Evolutionary conservation across 208 protist species (phyloP), one percentile per base, ranked within the genome.

Genomic region (Kentomonas sorsogonicus): DNA sequence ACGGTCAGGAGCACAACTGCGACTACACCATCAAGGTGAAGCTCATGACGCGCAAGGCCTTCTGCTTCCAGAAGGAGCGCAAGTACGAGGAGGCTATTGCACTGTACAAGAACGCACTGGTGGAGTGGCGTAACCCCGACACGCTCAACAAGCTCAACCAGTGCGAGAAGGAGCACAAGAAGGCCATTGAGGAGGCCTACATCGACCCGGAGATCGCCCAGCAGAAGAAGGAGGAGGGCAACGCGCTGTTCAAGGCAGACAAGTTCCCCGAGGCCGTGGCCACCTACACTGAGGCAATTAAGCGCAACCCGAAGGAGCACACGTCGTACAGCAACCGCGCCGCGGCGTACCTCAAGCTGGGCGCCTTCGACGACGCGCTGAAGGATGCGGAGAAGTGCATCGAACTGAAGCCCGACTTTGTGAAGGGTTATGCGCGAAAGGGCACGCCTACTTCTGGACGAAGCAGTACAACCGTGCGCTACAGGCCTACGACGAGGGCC

Each of bases 391-490:
- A 98, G 54, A 97, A 96, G 68, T 97, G 87, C 66, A 85, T 98
- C 36, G 74, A 92, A 57, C 65, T 98, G 51, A 94, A 97, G 64
- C 96, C 95, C 9, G 89, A 90, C 54, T 98, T 98, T 70, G 89
- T 97, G 20, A 97, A 97, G 74, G 95, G 83, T 31, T 84, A 96
- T 69, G 81, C 77, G 26, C 74, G 94, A 51, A 93, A 93, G 60
- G 78, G 9, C 69, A 95, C 58, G 83, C 82, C 13, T 96, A 95
- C 72, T 89, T 96, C 61, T 91, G 89, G 77, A 89, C 94, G 9
- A 98, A 98, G 75, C 90, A 99, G 74, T 97, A 97, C 79, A 90
- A 96, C 66, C 94, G 97, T 38, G 96, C 94, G 0, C 58, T 98
- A 39, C 87, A 98, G 66, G 84, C 91, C n/a, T 98, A 97, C 79